Base-by-base conservation (phyloP, 176 grass and related monocot genomes). In the Aegilops longissima region DNA sequence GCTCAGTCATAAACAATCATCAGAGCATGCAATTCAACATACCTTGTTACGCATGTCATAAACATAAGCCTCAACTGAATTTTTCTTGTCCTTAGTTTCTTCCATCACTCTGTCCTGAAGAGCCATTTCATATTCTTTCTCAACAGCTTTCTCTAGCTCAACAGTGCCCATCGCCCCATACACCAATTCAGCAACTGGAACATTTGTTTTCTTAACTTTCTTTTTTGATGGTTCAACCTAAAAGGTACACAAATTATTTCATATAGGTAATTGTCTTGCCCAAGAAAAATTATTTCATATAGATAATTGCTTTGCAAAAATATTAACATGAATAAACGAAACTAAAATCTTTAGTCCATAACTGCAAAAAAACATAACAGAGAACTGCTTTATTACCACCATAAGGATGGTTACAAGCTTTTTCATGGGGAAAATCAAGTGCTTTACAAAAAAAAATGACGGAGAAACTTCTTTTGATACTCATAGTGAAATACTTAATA, bases 41-140 rank as follows among this genome's bases (percentile, higher is more conserved):
- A 97, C 97, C 90, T 99, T 99, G 73, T 99, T 99, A 36, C 94
- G 92, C 87, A 94, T 99, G 77, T 99, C 97, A 87, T 99, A 99
- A 66, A 99, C 97, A 87, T 99, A 99, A 67, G 97, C 82, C 65
- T 99, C 97, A 20, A 99, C 92, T 9, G 94, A 94, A 89, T 99
- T 99, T 73, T 99, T 99, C 83, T 88, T 99, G 38, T 99, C 97
- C 79, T 99, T 97, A 29, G 97, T 99, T 85, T 99, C 97, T 85
- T 99, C 97, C 97, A 99, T 99, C 8, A 97, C 83, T 88, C 94
- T 88, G 73, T 99, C 97, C 82, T 97, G 94, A 77, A 99, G 90
- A 73, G 97, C 97, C 97, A 99, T 99, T 79, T 99, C 97, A 44
- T 90, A 97, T 78, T 99, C 97, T 78, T 86, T 95, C 77, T 99